Evolutionary conservation across 768 basidiomycete genomes (phyloP).

Genomic region (Termitomyces sp.): DNA sequence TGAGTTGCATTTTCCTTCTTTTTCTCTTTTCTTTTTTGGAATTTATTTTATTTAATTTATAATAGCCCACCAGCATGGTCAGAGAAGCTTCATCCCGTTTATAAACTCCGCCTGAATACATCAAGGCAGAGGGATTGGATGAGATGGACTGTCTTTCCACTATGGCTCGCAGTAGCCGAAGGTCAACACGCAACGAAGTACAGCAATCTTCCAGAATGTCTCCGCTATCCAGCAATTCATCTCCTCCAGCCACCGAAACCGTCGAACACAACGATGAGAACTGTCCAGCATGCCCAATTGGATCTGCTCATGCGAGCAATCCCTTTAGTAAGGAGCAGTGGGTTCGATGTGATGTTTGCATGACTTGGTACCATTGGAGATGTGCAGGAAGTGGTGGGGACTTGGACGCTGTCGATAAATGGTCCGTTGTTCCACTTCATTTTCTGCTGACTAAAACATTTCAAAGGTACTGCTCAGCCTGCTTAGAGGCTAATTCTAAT

Average conservation of each 20-base stretch:
- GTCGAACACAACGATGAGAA: conserved; percentile 18
- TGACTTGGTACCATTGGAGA: conserved; percentile 81
- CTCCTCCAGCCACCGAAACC: conserved; percentile 20
- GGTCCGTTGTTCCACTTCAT: conserved; percentile 33
- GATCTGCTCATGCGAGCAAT: conserved; percentile 23
- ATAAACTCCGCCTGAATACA: not conserved
- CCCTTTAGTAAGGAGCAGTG: conserved; percentile 61
- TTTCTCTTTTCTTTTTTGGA: too few relatives aligned
- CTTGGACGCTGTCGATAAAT: conserved; percentile 70
- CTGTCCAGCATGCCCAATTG: conserved; percentile 51
- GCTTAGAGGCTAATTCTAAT: conserved; percentile 52
- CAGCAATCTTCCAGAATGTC: conserved; percentile 30
- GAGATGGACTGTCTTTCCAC: not conserved
- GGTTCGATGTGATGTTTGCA: conserved; percentile 81
- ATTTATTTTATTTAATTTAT: too few relatives aligned
- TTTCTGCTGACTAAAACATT: conserved; percentile 8
- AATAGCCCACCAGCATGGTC: too few relatives aligned
- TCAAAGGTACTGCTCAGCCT: conserved; percentile 66
- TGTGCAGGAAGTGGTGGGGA: conserved; percentile 68
- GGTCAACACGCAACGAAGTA: conserved; percentile 31
- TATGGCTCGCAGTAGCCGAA: conserved; percentile 45
- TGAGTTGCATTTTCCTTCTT: too few relatives aligned
- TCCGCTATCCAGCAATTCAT: conserved; percentile 21
- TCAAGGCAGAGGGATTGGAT: not conserved
- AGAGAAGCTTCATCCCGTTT: not conserved